A percentile compares a stretch with the other conserved stretches of the same genome.
Evolutionary conservation across 1,139 yeast species (phyloP).

Genomic region (Taiozyma onychis): DNA sequence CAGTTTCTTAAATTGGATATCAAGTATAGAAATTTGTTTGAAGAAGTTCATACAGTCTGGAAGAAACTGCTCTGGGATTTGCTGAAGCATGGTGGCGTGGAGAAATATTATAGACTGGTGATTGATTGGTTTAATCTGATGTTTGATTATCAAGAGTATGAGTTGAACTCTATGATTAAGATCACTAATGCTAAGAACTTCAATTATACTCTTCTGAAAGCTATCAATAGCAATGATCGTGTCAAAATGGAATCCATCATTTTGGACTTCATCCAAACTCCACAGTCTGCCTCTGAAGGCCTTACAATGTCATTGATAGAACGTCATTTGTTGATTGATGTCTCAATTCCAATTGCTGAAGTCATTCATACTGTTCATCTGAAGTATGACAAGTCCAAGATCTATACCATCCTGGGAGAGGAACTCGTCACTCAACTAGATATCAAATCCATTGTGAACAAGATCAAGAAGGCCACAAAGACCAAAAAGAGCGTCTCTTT

Average conservation of each 20-base stretch:
- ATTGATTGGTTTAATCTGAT: constrained; percentile 1
- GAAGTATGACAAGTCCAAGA: constrained; percentile 33
- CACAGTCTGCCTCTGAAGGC: not conserved
- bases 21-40: constrained; percentile 38
- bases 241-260: not conserved
- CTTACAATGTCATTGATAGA: not conserved
- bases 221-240: not conserved
- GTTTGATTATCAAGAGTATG: constrained; percentile 12
- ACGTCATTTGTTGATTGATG: constrained; percentile 36
- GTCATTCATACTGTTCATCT: constrained; percentile 47
- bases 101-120: constrained; percentile 2
- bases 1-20: constrained; percentile 40
- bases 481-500: constrained; percentile 29
- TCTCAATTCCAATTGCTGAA: constrained; percentile 47
- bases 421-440: constrained; percentile 43
- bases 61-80: constrained; percentile 10
- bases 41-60: constrained; percentile 34
- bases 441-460: constrained; percentile 38
- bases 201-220: not conserved
- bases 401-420: constrained; percentile 53
- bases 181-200: not conserved
- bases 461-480: not conserved
- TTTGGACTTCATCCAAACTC: constrained; percentile 1
- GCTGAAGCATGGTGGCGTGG: constrained; percentile 2
- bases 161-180: constrained; percentile 3